Evolutionary conservation across 208 protist species (phyloP).

Genomic region (Wallacemonas sp.): DNA sequence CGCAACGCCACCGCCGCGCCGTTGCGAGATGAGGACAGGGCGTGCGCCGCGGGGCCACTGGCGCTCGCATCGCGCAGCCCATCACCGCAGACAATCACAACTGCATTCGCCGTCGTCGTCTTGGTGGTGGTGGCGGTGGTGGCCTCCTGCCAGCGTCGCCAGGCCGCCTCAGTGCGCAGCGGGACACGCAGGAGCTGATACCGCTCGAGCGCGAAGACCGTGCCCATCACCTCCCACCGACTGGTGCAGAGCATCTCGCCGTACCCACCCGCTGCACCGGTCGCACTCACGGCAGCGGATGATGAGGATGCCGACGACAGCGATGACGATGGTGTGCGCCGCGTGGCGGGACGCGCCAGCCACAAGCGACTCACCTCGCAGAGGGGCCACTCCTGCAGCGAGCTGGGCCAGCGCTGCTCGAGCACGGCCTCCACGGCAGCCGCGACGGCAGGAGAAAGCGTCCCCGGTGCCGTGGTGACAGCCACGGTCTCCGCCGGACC

Average conservation of each 20-base stretch:
- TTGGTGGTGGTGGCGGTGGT: background rate
- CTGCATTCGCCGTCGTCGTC: background rate
- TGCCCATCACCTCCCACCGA: slow-evolving; percentile 49
- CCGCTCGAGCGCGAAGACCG: slow-evolving; percentile 41
- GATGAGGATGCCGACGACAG: background rate
- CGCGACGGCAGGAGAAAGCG: slow-evolving; percentile 2
- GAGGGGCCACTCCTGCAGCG: slow-evolving; percentile 37
- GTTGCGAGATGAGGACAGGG: slow-evolving; percentile 13
- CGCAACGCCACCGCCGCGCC: background rate
- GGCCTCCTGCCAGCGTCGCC: slow-evolving; percentile 4
- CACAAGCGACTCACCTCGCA: slow-evolving; percentile 40
- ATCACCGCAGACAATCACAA: slow-evolving; percentile 3
- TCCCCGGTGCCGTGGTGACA: background rate
- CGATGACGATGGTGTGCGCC: background rate
- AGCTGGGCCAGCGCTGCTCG: slow-evolving; percentile 28
- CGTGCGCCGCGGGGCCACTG: background rate
- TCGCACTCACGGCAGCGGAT: background rate
- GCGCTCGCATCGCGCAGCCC: background rate
- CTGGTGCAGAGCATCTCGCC: slow-evolving; percentile 26
- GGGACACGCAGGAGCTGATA: slow-evolving; percentile 30
- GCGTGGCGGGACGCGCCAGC: slow-evolving; percentile 8
- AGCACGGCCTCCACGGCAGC: background rate
- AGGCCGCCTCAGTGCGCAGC: slow-evolving; percentile 1
- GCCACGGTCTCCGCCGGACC: background rate
- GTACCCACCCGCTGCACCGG: background rate